Evolutionary conservation across 345 rosid genomes (phyloP), one percentile per base, ranked within the genome.

Genomic region (Rhodamnia rubescens): DNA sequence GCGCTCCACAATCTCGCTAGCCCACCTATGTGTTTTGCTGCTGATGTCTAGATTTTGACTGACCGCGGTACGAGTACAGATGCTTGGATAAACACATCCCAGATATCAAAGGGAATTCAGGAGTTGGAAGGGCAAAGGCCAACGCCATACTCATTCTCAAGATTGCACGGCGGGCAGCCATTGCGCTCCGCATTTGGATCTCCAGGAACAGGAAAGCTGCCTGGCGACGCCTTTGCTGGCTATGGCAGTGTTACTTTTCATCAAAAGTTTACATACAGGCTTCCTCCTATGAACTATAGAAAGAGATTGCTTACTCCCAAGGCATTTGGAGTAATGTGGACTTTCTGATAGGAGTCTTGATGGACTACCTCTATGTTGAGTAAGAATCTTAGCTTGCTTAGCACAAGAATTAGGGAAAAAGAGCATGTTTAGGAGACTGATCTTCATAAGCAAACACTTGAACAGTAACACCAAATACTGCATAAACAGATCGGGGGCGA

Each of bases 61-160:
- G 29, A 29, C 7, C 40, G 42, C 4, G 42, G 74, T 3, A 0
- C 5, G 21, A 1, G 74, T 0, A 1, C 5, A 9, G 4, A 29
- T 61, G 74, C 74, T 29, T 29, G 29, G 74, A 61, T 3, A 29
- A 15, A 61, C 74, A 14, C 40, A 64, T 64, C 42, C 75, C 42
- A 0, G 0, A 29, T 15, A 29, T 64, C 11, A 5, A 29, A 64
- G 42, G 75, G 42, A 29, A 64, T 64, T 61, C 20, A 61, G 40
- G 5, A 27, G 36, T 61, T 61, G 22, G 11, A 61, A 15, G 74
- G 74, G 74, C 22, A 61, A 7, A 61, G 74, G 74, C 42, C 74
- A 4, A 61, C 42, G 15, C 74, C 42, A 15, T 29, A 61, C 11
- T 61, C 10, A 6, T 61, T 29, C 74, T 7, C 5, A 29, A 15